Conservation (phyloP, 192 early-diverging fungal genomes). For the Pecoramyces ruminantium region DNA sequence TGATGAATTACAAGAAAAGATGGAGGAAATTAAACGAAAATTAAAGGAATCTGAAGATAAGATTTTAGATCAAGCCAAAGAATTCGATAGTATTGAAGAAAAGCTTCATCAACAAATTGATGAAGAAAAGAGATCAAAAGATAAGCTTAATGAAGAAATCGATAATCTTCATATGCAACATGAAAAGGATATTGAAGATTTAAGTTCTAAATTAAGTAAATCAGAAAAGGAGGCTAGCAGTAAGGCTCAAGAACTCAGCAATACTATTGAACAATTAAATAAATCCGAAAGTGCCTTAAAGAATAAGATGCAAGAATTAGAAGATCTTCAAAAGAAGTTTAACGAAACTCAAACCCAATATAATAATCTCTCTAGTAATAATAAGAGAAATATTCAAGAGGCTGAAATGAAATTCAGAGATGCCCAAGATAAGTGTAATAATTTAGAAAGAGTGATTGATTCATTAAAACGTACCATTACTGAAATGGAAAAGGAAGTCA, state of each 20-base stretch:
- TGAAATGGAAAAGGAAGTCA: background rate
- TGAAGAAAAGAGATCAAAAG: background rate
- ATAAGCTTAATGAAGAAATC: background rate
- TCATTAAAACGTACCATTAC: background rate
- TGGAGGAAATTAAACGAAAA: background rate
- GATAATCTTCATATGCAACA: background rate
- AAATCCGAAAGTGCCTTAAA: background rate
- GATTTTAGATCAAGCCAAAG: background rate
- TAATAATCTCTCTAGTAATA: background rate
- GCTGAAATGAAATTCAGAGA: background rate
- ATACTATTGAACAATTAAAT: background rate
- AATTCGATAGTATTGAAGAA: background rate
- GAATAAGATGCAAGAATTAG: background rate
- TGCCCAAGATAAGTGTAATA: background rate
- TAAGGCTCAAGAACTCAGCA: background rate
- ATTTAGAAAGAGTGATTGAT: background rate
- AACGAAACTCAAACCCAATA: background rate
- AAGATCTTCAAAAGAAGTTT: background rate
- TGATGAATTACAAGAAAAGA: background rate
- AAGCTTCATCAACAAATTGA: background rate
- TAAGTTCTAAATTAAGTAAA: background rate
- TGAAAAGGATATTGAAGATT: background rate
- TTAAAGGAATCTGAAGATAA: background rate
- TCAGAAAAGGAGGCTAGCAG: background rate
- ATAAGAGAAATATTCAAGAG: background rate